These are phyloP conservation scores for Trichoderma sp. DNA, from an alignment of 2,329 filamentous ascomycete genomes.

Conservation along the genomic window DNA sequence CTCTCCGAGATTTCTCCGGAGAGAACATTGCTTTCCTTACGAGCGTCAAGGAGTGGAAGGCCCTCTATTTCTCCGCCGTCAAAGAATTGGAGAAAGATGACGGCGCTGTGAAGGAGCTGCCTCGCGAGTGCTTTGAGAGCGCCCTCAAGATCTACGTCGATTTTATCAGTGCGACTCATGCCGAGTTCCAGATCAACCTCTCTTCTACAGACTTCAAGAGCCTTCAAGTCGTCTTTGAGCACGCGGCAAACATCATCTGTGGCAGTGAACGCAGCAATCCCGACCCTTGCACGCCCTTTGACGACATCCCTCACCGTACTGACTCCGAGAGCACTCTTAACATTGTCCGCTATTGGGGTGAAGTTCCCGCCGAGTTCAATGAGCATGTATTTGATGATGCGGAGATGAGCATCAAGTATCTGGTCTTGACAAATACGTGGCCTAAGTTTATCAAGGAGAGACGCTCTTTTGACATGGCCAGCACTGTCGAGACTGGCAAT, in stretches of 20 bases:
- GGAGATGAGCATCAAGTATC: conserved; percentile 61
- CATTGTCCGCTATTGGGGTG: conserved; percentile 39
- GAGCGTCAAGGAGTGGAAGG: conserved; percentile 47
- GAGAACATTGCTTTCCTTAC: conserved; percentile 68
- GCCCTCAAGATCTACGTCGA: conserved; percentile 61
- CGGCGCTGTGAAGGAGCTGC: conserved; percentile 32
- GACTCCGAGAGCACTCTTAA: conserved; percentile 26
- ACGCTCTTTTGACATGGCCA: conserved; percentile 32
- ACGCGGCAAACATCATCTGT: conserved; percentile 47
- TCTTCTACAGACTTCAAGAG: conserved; percentile 54
- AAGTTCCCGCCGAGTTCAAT: conserved; percentile 52
- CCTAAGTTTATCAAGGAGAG: conserved; percentile 49
- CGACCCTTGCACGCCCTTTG: conserved; percentile 47
- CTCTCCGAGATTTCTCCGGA: conserved; percentile 62
- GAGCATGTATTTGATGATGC: conserved; percentile 58
- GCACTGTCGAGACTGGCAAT: conserved; percentile 21
- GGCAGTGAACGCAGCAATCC: conserved; percentile 37
- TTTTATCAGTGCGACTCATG: conserved; percentile 59
- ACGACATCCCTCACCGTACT: conserved; percentile 27
- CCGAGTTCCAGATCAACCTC: conserved; percentile 67
- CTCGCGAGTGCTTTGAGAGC: conserved; percentile 53
- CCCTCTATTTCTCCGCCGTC: conserved; percentile 28
- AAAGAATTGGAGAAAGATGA: conserved; percentile 28
- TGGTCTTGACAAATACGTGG: conserved; percentile 70
- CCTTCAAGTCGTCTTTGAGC: conserved; percentile 57